phyloP scores from a whole-genome alignment of 306 rosid genomes.

The Cyamopsis tetragonoloba region DNA sequence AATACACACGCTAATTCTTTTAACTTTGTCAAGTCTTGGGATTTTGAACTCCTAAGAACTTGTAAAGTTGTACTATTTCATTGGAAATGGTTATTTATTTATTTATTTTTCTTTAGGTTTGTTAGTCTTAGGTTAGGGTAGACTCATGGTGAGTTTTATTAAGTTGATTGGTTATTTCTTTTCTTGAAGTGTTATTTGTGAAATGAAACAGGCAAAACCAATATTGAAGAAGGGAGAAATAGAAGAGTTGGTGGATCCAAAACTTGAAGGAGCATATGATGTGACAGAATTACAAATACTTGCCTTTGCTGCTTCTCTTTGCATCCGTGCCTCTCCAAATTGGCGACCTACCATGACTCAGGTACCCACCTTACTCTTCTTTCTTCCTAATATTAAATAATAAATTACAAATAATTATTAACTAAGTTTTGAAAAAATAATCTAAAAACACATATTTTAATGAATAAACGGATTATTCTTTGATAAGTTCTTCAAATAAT shows the following conservation, averaged over 20 bases:
- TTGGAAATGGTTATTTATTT: constrained; percentile 9
- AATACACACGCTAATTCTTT: no score
- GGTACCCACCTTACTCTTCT: constrained; percentile 41
- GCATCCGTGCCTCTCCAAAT: constrained; percentile 69
- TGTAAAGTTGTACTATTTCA: constrained; percentile 11
- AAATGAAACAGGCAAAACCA: constrained; percentile 86
- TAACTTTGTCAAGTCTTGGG: no score
- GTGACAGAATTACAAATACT: constrained; percentile 48
- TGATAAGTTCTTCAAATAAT: no score
- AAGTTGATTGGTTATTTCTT: no score
- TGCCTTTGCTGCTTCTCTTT: constrained; percentile 76
- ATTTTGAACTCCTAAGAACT: neutral
- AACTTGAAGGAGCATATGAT: constrained; percentile 73
- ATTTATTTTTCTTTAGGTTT: no score
- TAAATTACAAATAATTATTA: no score
- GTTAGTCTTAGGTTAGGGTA: constrained; percentile 14
- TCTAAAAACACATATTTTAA: no score
- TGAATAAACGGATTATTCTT: no score
- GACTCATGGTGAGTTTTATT: neutral
- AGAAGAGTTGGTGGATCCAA: constrained; percentile 75
- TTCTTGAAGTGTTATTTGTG: no score
- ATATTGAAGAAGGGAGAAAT: constrained; percentile 67
- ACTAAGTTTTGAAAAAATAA: no score
- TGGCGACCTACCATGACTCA: constrained; percentile 87
- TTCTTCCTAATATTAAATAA: no score